Conservation (phyloP, 73 alveolate species). For the Paramecium octaurelia region DNA sequence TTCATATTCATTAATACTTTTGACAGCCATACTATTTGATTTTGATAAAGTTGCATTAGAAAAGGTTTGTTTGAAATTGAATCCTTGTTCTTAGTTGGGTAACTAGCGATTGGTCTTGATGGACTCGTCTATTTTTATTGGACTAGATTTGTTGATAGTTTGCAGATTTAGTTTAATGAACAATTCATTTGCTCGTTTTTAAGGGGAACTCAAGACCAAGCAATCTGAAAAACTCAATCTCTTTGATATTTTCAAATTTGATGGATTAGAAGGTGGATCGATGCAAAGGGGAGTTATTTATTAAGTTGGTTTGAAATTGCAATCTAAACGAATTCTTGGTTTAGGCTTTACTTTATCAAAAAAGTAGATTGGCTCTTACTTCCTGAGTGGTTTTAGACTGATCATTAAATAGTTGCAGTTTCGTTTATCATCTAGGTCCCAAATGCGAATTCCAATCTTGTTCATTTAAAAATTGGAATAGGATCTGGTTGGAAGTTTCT, state of each 20-base stretch:
- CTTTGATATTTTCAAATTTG: neutral
- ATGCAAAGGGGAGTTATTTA: neutral
- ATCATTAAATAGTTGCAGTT: neutral
- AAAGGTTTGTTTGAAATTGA: neutral
- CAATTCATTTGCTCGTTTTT: neutral
- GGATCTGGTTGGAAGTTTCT: neutral
- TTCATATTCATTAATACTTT: neutral
- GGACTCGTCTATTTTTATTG: neutral
- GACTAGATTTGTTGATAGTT: neutral
- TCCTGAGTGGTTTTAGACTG: neutral
- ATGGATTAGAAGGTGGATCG: neutral
- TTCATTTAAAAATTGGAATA: neutral
- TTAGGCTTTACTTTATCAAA: neutral
- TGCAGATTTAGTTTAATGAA: neutral
- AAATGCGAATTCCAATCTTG: neutral
- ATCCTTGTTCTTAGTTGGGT: neutral
- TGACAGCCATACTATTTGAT: neutral
- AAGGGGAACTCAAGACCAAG: neutral
- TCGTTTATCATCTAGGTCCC: neutral
- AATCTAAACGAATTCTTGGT: neutral
- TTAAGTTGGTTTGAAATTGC: neutral
- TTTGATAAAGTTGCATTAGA: neutral
- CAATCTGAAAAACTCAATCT: neutral
- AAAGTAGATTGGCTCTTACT: neutral
- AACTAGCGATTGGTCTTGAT: neutral